These are phyloP conservation scores for Aspergillus haitiensis DNA, from an alignment of 495 filamentous ascomycete species.

Conservation along the genomic window DNA sequence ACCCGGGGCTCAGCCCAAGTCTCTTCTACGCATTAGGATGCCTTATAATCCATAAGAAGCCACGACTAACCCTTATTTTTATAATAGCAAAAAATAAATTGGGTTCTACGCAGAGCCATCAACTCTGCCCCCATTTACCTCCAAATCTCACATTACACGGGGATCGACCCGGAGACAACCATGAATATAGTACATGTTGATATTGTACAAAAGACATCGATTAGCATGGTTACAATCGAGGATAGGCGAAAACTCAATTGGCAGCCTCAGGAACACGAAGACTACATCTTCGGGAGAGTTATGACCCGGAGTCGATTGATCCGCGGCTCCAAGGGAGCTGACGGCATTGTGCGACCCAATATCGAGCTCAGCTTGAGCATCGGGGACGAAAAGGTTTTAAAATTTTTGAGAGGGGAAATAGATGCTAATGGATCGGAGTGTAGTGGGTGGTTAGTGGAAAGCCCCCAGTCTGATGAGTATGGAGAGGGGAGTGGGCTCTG, in stretches of 20 bases:
- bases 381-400: neutral
- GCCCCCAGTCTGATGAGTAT: neutral
- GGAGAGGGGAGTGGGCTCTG: constrained; percentile 3
- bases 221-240: neutral
- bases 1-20: too few relatives aligned
- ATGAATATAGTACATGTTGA: constrained; percentile 1
- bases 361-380: neutral
- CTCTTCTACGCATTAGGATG: too few relatives aligned
- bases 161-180: neutral
- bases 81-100: neutral
- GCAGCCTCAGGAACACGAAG: neutral
- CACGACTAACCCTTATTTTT: neutral
- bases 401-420: neutral
- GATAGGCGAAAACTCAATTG: constrained; percentile 4
- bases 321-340: neutral
- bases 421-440: neutral
- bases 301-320: neutral
- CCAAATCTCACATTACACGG: constrained; percentile 1
- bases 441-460: constrained; percentile 2
- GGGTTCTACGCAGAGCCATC: neutral
- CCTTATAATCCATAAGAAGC: too few relatives aligned
- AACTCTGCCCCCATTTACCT: constrained; percentile 3
- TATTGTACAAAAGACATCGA: neutral
- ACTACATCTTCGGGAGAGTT: constrained; percentile 2
- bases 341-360: neutral